phyloP scores from a whole-genome alignment of 2,329 filamentous ascomycete species.

The Didymella segeticola region DNA sequence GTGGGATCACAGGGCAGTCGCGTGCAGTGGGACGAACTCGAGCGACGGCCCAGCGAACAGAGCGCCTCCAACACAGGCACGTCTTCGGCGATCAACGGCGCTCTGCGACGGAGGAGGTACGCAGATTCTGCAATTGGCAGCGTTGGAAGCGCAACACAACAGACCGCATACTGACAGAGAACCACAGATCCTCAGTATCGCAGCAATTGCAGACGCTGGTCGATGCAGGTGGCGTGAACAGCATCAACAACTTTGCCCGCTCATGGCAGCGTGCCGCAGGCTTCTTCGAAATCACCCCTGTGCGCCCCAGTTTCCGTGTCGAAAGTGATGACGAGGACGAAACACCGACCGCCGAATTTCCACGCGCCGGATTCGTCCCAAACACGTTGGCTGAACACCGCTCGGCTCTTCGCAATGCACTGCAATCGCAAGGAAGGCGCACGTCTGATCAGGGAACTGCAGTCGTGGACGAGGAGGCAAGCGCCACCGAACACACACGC shows the following conservation, averaged over 20 bases:
- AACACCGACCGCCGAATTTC: slow-evolving; percentile 43
- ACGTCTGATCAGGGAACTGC: slow-evolving; percentile 48
- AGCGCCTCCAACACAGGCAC: slow-evolving; percentile 37
- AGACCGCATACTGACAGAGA: slow-evolving; percentile 7
- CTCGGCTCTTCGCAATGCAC: slow-evolving; percentile 51
- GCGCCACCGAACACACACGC: slow-evolving; percentile 39
- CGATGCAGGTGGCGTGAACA: slow-evolving; percentile 89
- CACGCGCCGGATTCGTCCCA: slow-evolving; percentile 40
- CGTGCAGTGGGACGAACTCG: slow-evolving; percentile 49
- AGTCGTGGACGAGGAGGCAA: slow-evolving; percentile 45
- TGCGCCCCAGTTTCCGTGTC: slow-evolving; percentile 73
- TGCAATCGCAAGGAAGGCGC: slow-evolving; percentile 47
- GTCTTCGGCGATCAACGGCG: slow-evolving; percentile 28
- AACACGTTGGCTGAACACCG: slow-evolving; percentile 47
- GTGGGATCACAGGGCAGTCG: slow-evolving; percentile 39
- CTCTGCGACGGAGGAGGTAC: slow-evolving; percentile 49
- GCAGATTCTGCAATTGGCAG: slow-evolving; percentile 14
- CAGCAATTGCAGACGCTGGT: slow-evolving; percentile 60
- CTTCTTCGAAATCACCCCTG: slow-evolving; percentile 86
- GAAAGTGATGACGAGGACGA: slow-evolving; percentile 43
- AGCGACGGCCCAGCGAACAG: slow-evolving; percentile 39
- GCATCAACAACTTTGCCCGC: slow-evolving; percentile 88
- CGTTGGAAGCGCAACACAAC: slow-evolving; percentile 9
- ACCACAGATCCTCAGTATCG: slow-evolving; percentile 55
- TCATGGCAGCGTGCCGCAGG: slow-evolving; percentile 91